Base-by-base conservation (phyloP, 176 grass and related monocot species). In the Zea mays region DNA sequence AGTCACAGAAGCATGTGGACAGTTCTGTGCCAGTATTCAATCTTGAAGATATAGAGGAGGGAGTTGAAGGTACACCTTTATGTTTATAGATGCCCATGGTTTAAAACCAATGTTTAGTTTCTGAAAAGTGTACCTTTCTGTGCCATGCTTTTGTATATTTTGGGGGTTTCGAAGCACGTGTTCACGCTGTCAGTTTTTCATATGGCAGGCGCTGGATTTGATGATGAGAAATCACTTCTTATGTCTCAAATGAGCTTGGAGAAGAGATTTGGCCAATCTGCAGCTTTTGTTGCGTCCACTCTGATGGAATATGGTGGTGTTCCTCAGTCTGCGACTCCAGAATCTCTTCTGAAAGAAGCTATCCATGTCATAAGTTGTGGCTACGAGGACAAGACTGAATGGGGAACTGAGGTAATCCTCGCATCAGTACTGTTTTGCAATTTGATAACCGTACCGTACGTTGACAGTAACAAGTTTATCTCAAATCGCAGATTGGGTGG, bases 231-330 rank as follows among this genome's bases (percentile, higher is more conserved):
- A 77, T 93, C 96, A 84, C 81, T 99, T 70, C 81, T 99, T 56
- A 99, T 99, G 96, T 99, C 96, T 83, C 96, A 99, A 92, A 93
- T 93, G 81, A 99, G 96, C 88, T 85, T 99, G 80, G 92, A 99
- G 92, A 99, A 96, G 85, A 90, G 96, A 75, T 99, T 99, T 85
- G 96, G 96, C 38, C 92, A 99, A 72, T 99, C 96, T 1, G 85
- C 77, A 65, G 96, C 93, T 43, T 99, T 99, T 81, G 92, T 99
- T 75, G 92, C 96, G 66, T 99, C 96, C 17, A 99, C 96, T 59
- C 81, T 99, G 74, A 99, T 99, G 96, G 96, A 99, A 88, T 88
- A 94, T 89, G 96, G 96, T 74, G 96, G 96, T 15, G 96, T 99
- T 88, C 96, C 96, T 90, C 96, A 99, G 63, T 99, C 96, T 33